Conservation (phyloP, 257 asterid genomes). For the Cruciata laevipes region DNA sequence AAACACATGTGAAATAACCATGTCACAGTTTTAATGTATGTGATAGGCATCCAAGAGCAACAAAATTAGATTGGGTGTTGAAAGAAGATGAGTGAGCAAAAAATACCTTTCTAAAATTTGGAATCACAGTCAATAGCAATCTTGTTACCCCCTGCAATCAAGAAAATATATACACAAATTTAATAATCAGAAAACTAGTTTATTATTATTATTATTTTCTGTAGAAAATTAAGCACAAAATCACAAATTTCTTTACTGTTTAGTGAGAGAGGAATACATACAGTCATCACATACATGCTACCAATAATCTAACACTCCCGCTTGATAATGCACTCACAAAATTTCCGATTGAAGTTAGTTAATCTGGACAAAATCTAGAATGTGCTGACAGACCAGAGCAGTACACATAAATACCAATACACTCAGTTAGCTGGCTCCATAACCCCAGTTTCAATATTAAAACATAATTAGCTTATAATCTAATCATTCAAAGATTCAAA, state of each 20-base stretch:
- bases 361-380: not conserved
- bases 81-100: not conserved
- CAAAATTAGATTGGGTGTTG: not conserved
- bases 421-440: not conserved
- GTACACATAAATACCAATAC: not conserved
- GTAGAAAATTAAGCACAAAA: not conserved
- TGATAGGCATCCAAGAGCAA: not conserved
- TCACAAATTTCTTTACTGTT: not conserved
- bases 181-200: too few species aligned
- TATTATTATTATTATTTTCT: not conserved
- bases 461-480: not conserved
- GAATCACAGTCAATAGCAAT: constrained; percentile 72
- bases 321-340: not conserved
- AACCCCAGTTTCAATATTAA: not conserved
- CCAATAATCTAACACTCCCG: not conserved
- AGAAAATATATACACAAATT: not conserved
- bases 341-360: not conserved
- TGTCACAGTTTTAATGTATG: not conserved
- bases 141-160: constrained; percentile 70
- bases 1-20: not conserved
- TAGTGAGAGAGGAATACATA: not conserved
- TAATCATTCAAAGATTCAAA: not conserved
- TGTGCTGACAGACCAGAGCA: not conserved
- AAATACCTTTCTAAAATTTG: constrained; percentile 86
- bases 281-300: too few species aligned